A percentile compares a stretch with the other conserved stretches of the same genome.
These are phyloP conservation scores for Zymoseptoria crescenta DNA, from an alignment of 2,329 filamentous ascomycete species.

Conservation along the genomic window DNA sequence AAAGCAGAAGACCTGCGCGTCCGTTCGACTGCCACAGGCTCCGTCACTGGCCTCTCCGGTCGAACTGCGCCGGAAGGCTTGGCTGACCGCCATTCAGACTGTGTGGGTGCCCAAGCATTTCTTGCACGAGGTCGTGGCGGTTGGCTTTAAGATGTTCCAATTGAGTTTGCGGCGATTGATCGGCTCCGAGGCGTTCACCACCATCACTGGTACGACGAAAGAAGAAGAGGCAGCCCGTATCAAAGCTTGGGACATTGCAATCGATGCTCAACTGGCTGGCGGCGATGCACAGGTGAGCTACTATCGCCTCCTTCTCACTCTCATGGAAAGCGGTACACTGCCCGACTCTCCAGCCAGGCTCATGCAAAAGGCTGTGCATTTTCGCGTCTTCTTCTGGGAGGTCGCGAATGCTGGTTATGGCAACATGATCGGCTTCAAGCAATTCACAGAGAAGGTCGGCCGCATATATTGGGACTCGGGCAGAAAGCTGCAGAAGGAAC, in stretches of 20 bases:
- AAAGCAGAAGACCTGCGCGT: constrained; percentile 39
- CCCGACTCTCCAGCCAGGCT: constrained; percentile 73
- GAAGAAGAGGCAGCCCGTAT: constrained; percentile 80
- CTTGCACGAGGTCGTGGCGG: constrained; percentile 72
- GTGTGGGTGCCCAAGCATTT: constrained; percentile 88
- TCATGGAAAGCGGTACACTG: constrained; percentile 80
- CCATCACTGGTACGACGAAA: constrained; percentile 69
- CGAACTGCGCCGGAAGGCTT: constrained; percentile 76
- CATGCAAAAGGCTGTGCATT: constrained; percentile 88
- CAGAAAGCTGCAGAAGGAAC: constrained; percentile 50
- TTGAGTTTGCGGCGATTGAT: constrained; percentile 71
- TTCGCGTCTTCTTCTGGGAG: constrained; percentile 82
- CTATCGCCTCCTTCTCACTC: constrained; percentile 73
- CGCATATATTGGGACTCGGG: constrained; percentile 75
- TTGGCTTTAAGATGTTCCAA: constrained; percentile 73
- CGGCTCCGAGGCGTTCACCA: constrained; percentile 68
- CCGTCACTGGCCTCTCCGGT: constrained; percentile 75
- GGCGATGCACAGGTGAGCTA: constrained; percentile 86
- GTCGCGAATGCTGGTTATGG: constrained; percentile 58
- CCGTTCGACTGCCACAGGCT: constrained; percentile 40
- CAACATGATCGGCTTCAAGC: constrained; percentile 56
- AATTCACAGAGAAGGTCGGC: constrained; percentile 65
- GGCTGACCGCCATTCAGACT: constrained; percentile 87
- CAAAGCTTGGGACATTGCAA: constrained; percentile 86
- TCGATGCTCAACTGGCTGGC: constrained; percentile 86